Conservation (phyloP, 345 rosid species). For the Carallia pectinifolia region DNA sequence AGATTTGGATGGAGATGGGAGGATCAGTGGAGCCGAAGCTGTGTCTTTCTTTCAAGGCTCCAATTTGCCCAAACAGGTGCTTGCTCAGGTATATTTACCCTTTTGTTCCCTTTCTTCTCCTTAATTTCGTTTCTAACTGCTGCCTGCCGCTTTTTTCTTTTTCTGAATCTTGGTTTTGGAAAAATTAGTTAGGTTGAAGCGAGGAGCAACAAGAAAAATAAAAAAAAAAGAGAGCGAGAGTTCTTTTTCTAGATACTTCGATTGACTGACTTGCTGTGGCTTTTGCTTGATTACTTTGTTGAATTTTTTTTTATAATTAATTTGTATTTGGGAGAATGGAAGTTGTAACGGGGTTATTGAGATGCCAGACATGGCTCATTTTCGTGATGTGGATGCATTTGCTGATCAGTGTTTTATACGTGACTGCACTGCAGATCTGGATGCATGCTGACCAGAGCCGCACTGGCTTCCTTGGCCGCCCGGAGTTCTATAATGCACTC, state of each 20-base stretch:
- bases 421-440: slow-evolving; percentile 58
- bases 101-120: neutral
- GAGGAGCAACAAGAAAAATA: too few species aligned
- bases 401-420: too few species aligned
- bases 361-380: too few species aligned
- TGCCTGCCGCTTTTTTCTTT: neutral
- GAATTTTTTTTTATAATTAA: too few species aligned
- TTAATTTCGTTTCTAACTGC: neutral
- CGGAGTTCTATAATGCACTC: slow-evolving; percentile 83
- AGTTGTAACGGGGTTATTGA: too few species aligned
- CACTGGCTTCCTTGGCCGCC: slow-evolving; percentile 76
- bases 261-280: neutral
- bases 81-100: slow-evolving; percentile 64
- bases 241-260: neutral
- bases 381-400: too few species aligned
- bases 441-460: slow-evolving; percentile 71
- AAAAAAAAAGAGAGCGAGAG: too few species aligned
- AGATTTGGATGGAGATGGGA: slow-evolving; percentile 94
- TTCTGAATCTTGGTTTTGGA: neutral
- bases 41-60: slow-evolving; percentile 89
- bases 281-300: neutral
- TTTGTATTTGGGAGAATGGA: too few species aligned
- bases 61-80: slow-evolving; percentile 77
- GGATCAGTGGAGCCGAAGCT: slow-evolving; percentile 93
- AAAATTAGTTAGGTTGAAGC: too few species aligned